Evolutionary conservation across 2,329 filamentous ascomycete genomes (phyloP), one percentile per base, ranked within the genome.

Genomic region (Coccinonectria pachysandricola): DNA sequence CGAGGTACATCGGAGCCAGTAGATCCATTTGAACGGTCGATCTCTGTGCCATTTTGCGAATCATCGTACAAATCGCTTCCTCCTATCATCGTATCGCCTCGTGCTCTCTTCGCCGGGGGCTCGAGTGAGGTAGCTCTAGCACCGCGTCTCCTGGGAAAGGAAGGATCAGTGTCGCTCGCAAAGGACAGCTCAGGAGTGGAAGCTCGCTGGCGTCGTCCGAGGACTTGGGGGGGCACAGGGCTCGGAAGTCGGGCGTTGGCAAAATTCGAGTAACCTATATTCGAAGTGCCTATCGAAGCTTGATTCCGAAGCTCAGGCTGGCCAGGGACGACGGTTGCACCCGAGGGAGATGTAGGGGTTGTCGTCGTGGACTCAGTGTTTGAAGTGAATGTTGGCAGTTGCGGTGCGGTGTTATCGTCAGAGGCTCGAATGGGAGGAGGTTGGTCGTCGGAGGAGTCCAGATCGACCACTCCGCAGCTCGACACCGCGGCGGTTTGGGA

Each of bases 361-460:
- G 53, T 55, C 48, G 59, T 56, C 50, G 63, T 61, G 54, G 55
- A 36, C 40, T 51, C 52, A 45, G 58, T 57, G 60, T 54, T 61
- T 48, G 62, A 50, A 56, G 67, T 49, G 54, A 56, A 54, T 49
- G 59, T 53, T 45, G 62, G 55, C 56, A 59, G 54, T 42, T 59
- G 67, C 65, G 70, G 65, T 53, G 60, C 65, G 60, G 67, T 56
- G 66, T 71, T 69, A 65, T 68, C 57, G 75, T 76, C 77, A 72
- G 78, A 60, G 64, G 67, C 40, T 43, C 46, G 37, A 31, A 45
- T 41, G 48, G 48, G 44, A 42, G 38, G 46, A 42, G 47, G 50
- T 42, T 41, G 47, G 39, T 52, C 35, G 42, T 45, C 40, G 40
- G 45, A 50, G 42, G 49, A 43, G 46, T 60, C 57, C 57, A 60